A percentile compares a stretch with the other conserved stretches of the same genome.
Conservation (phyloP, 345 rosid genomes). For the Salix dunnii region DNA sequence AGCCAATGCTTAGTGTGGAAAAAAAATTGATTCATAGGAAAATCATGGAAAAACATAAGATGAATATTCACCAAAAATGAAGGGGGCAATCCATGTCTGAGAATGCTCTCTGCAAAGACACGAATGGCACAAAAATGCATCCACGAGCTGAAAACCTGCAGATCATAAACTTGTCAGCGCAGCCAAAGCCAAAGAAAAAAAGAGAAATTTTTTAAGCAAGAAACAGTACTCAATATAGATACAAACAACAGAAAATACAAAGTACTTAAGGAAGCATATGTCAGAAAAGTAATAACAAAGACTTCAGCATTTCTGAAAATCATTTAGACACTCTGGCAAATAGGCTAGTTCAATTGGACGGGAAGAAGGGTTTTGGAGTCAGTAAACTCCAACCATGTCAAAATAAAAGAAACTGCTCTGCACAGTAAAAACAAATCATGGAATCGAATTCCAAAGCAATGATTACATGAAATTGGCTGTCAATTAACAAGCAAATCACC, state of each 20-base stretch:
- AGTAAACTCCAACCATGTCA: not conserved
- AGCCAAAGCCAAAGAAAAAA: not conserved
- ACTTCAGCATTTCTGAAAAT: not conserved
- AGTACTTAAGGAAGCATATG: not conserved
- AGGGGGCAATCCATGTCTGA: slow-evolving; percentile 98
- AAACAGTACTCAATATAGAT: not conserved
- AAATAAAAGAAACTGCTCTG: not conserved
- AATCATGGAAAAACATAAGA: not conserved
- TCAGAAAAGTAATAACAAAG: not conserved
- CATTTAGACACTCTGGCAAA: not conserved
- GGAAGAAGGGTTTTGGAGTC: not conserved
- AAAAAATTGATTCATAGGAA: slow-evolving; percentile 3
- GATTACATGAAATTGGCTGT: not conserved
- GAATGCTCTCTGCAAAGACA: slow-evolving; percentile 83
- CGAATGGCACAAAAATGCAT: slow-evolving; percentile 99
- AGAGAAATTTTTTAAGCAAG: not conserved
- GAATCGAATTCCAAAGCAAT: not conserved
- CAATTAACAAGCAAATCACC: not conserved
- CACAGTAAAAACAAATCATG: not conserved
- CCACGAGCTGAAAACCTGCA: slow-evolving; percentile 97
- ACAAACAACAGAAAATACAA: not conserved
- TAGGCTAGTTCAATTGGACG: not conserved
- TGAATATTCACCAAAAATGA: slow-evolving; percentile 69
- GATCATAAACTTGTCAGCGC: not conserved
- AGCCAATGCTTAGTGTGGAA: slow-evolving; percentile 13